These are phyloP conservation scores for Fraxinus angustifolia DNA, from an alignment of 305 asterid species.

Conservation along the genomic window DNA sequence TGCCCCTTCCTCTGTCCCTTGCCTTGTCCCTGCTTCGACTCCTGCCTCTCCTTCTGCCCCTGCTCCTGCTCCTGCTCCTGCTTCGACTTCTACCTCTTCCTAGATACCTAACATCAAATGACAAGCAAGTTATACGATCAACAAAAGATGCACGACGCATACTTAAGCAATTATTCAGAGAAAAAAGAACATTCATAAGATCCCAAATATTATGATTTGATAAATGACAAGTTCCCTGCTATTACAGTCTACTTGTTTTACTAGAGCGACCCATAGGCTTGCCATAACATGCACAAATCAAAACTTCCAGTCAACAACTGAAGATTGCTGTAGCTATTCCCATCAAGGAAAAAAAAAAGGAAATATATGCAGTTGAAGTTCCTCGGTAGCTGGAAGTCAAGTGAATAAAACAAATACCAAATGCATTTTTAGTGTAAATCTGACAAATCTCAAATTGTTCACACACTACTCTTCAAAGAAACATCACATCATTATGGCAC, in stretches of 20 bases:
- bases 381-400: background rate
- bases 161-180: background rate
- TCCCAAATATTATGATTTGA: slow-evolving; percentile 4
- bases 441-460: background rate
- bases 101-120: slow-evolving; percentile 26
- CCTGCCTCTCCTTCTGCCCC: slow-evolving; percentile 33
- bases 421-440: slow-evolving; percentile 10
- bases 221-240: background rate
- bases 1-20: slow-evolving; percentile 40
- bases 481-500: background rate
- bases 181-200: background rate
- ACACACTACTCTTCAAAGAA: background rate
- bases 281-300: slow-evolving; percentile 11
- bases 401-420: background rate
- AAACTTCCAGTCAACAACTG: background rate
- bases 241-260: background rate
- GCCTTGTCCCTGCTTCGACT: slow-evolving; percentile 41
- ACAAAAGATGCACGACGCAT: background rate
- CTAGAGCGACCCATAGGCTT: background rate
- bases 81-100: slow-evolving; percentile 16
- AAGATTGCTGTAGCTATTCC: background rate
- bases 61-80: slow-evolving; percentile 36
- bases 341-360: background rate
- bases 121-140: slow-evolving; percentile 17
- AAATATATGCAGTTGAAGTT: background rate